Conservation (phyloP, 805 yeast species). For the Candida pseudofarinosa region DNA sequence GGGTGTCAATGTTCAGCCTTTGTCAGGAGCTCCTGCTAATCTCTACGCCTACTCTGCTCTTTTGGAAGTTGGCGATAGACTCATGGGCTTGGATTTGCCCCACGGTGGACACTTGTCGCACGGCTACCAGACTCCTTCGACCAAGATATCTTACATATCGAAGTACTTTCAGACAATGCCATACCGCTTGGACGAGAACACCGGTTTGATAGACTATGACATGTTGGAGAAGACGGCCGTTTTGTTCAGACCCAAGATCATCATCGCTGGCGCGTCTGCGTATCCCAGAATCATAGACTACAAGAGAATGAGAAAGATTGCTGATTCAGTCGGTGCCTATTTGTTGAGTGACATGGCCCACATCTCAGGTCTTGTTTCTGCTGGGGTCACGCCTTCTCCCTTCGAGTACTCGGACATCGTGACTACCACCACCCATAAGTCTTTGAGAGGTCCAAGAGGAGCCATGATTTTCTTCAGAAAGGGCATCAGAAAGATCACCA, state of each 20-base stretch:
- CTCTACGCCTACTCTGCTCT: constrained; percentile 94
- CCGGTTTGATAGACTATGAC: constrained; percentile 96
- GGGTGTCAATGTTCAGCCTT: constrained; percentile 97
- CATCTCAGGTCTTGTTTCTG: constrained; percentile 92
- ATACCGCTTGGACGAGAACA: constrained; percentile 84
- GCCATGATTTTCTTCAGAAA: constrained; percentile 99
- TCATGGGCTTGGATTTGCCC: constrained; percentile 97
- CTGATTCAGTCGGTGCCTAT: constrained; percentile 96
- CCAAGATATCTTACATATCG: constrained; percentile 93
- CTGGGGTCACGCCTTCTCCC: constrained; percentile 94
- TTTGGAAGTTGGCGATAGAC: constrained; percentile 91
- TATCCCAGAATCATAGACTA: constrained; percentile 96
- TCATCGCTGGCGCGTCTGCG: constrained; percentile 98
- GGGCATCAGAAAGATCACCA: constrained; percentile 85
- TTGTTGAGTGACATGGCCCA: constrained; percentile 98
- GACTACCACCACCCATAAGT: constrained; percentile 98
- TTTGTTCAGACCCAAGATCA: constrained; percentile 90
- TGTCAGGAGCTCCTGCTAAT: constrained; percentile 97
- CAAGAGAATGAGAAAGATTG: constrained; percentile 93
- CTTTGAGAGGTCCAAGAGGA: constrained; percentile 99
- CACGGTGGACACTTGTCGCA: constrained; percentile 99
- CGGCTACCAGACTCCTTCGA: constrained; percentile 92
- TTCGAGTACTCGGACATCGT: constrained; percentile 97
- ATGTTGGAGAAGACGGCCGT: constrained; percentile 87
- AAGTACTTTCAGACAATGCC: constrained; percentile 99